Evolutionary conservation across 1,284 basidiomycete genomes (phyloP).

Genomic region (Exobasidium cylindrosporum): DNA sequence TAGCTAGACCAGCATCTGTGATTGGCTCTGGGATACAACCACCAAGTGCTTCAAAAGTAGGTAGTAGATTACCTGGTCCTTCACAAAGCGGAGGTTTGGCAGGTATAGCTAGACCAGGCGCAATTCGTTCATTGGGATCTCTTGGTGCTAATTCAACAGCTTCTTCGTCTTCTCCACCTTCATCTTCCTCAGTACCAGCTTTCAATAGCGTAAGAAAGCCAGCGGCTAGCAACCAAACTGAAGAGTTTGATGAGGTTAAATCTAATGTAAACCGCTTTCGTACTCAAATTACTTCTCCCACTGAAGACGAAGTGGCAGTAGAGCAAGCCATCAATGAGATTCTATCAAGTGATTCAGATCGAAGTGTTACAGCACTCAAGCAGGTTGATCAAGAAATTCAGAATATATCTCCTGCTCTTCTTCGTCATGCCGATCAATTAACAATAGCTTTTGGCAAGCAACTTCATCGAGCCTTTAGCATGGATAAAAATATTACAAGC

Average conservation of each 20-base stretch:
- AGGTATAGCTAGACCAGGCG: not conserved
- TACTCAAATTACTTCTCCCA: not conserved
- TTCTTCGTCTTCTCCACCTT: not conserved
- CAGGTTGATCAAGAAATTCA: slow-evolving; percentile 58
- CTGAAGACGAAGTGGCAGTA: slow-evolving; percentile 12
- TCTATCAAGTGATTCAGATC: slow-evolving; percentile 74
- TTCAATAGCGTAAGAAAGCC: not conserved
- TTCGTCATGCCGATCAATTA: slow-evolving; percentile 61
- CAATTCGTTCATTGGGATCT: not conserved
- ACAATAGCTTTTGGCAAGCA: slow-evolving; percentile 52
- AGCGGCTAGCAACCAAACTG: not conserved
- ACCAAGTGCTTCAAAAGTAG: slow-evolving; percentile 12
- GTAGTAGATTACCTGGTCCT: not conserved
- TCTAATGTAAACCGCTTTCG: not conserved
- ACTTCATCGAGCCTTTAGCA: slow-evolving; percentile 29
- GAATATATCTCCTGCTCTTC: slow-evolving; percentile 27
- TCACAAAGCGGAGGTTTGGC: not conserved
- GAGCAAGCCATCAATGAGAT: slow-evolving; percentile 59
- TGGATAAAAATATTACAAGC: slow-evolving; percentile 11
- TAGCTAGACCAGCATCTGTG: slow-evolving; percentile 24
- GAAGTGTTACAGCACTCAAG: slow-evolving; percentile 91
- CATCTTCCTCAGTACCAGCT: not conserved
- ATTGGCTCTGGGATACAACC: slow-evolving; percentile 22
- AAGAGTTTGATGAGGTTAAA: not conserved
- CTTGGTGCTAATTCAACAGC: not conserved